Conservation (phyloP, 805 yeast species). For the Sugiyamaella marilandica region DNA sequence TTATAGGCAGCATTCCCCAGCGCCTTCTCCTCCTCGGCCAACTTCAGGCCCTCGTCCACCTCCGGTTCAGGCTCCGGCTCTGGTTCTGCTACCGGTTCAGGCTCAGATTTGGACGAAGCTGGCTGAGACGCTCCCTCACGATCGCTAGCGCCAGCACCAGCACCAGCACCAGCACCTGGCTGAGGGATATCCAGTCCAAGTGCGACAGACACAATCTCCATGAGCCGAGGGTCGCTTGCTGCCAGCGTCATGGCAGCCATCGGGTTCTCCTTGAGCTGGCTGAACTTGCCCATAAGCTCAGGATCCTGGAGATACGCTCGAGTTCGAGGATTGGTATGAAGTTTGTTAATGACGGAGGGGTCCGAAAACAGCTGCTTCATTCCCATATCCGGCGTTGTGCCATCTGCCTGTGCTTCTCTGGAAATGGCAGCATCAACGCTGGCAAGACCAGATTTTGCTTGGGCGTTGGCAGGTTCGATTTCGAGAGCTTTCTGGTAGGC, state of each 20-base stretch:
- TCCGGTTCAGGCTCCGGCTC: slow-evolving; percentile 31
- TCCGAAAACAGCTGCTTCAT: slow-evolving; percentile 73
- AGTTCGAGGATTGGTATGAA: slow-evolving; percentile 81
- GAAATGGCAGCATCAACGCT: slow-evolving; percentile 60
- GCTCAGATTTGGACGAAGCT: slow-evolving; percentile 18
- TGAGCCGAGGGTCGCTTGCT: slow-evolving; percentile 75
- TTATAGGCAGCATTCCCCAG: slow-evolving; percentile 86
- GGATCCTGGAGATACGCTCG: slow-evolving; percentile 86
- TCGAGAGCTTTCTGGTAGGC: slow-evolving; percentile 76
- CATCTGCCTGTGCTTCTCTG: slow-evolving; percentile 42
- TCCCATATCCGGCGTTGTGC: slow-evolving; percentile 61
- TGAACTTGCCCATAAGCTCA: slow-evolving; percentile 63
- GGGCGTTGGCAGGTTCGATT: slow-evolving; percentile 73
- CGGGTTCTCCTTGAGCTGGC: slow-evolving; percentile 57
- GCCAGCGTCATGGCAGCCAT: slow-evolving; percentile 64
- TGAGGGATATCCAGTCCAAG: slow-evolving; percentile 58
- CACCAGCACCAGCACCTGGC: slow-evolving; percentile 19
- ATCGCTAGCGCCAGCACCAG: slow-evolving; percentile 8
- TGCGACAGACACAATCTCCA: slow-evolving; percentile 81
- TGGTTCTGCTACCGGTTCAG: slow-evolving; percentile 27
- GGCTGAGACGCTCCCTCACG: slow-evolving; percentile 10
- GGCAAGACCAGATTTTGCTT: slow-evolving; percentile 78
- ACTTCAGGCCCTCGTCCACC: slow-evolving; percentile 34
- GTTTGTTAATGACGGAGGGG: slow-evolving; percentile 70
- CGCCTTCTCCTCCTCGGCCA: slow-evolving; percentile 57